Evolutionary conservation across 192 early-diverging fungal genomes (phyloP).

Genomic region (Piromyces finnis): DNA sequence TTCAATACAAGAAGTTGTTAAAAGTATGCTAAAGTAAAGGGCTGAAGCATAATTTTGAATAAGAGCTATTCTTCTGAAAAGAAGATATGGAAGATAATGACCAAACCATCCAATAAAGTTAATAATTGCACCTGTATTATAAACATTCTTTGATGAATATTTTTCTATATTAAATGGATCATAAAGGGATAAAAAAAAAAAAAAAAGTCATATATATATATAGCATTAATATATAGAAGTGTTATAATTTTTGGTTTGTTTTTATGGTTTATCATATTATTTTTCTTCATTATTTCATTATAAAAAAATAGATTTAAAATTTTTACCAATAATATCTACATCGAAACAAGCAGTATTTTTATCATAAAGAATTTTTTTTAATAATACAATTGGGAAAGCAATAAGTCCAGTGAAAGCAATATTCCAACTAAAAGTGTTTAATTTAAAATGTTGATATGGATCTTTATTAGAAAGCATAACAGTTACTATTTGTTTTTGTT

Average conservation of each 20-base stretch:
- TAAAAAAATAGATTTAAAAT: too few relatives aligned
- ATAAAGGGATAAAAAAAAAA: too few relatives aligned
- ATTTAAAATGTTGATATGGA: neutral
- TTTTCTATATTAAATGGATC: too few relatives aligned
- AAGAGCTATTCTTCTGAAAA: neutral
- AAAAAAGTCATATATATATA: too few relatives aligned
- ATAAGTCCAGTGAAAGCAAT: neutral
- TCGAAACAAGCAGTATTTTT: neutral
- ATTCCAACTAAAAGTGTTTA: neutral
- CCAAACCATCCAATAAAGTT: neutral
- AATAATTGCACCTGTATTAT: neutral
- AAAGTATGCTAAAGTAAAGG: neutral
- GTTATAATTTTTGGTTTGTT: too few relatives aligned
- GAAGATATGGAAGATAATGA: neutral
- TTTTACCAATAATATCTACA: neutral
- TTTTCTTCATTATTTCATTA: too few relatives aligned
- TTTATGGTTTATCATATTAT: too few relatives aligned
- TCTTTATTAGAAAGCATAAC: neutral
- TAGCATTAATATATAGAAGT: too few relatives aligned
- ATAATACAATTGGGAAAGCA: neutral
- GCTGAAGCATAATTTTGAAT: neutral
- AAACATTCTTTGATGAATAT: neutral
- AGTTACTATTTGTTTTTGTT: too few relatives aligned
- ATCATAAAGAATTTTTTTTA: neutral
- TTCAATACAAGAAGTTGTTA: neutral